phyloP scores from a whole-genome alignment of 2,329 filamentous ascomycete genomes.

The Didymella glomerata region DNA sequence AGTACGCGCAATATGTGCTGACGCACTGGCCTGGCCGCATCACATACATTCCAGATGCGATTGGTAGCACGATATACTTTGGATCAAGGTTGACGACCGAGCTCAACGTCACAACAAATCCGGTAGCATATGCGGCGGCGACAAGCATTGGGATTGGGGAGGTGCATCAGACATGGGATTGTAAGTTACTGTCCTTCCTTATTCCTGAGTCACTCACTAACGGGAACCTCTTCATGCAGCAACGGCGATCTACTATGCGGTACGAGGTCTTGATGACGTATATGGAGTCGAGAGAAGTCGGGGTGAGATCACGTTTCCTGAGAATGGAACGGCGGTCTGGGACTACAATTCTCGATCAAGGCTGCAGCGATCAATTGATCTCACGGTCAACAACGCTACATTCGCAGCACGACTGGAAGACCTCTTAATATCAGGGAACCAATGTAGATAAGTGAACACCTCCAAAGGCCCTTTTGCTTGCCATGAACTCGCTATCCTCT shows the following conservation, averaged over 20 bases:
- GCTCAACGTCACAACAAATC: slow-evolving; percentile 1
- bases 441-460: no score
- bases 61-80: slow-evolving; percentile 4
- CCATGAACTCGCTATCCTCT: no score
- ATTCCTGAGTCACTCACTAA: no score
- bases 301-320: slow-evolving; percentile 5
- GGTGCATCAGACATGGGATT: slow-evolving; percentile 11
- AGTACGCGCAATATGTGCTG: slow-evolving; percentile 10
- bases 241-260: slow-evolving; percentile 11
- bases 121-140: slow-evolving; percentile 7
- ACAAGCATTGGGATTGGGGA: slow-evolving; percentile 12
- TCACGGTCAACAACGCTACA: background rate
- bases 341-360: background rate
- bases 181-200: no score
- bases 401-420: slow-evolving; percentile 5
- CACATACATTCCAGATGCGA: slow-evolving; percentile 7
- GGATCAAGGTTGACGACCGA: slow-evolving; percentile 10
- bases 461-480: no score
- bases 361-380: slow-evolving; percentile 1
- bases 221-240: background rate
- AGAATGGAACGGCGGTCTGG: slow-evolving; percentile 10
- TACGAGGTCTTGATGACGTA: slow-evolving; percentile 4
- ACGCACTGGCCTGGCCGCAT: slow-evolving; percentile 10
- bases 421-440: background rate
- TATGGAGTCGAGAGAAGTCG: background rate